Conservation (phyloP, 495 filamentous ascomycete genomes). For the Penicillium fimorum region DNA sequence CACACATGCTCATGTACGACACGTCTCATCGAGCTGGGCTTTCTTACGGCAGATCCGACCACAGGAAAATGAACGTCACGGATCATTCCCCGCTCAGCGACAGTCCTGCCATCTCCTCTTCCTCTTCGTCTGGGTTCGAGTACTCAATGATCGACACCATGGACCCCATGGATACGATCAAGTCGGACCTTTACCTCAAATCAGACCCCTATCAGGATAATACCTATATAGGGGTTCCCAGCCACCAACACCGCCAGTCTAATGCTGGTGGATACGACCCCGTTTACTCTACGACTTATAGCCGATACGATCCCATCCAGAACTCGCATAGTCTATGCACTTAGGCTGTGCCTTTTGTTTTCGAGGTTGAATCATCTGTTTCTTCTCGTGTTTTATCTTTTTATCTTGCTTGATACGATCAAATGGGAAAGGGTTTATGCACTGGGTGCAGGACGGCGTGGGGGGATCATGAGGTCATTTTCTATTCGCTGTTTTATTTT, state of each 20-base stretch:
- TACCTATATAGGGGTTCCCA: slow-evolving; percentile 24
- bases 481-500: slow-evolving; percentile 9
- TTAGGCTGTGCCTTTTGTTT: slow-evolving; percentile 12
- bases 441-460: slow-evolving; percentile 30
- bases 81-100: slow-evolving; percentile 43
- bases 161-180: slow-evolving; percentile 44
- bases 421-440: slow-evolving; percentile 26
- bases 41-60: slow-evolving; percentile 37
- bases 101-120: slow-evolving; percentile 46
- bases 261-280: slow-evolving; percentile 36
- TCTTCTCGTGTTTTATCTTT: slow-evolving; percentile 16
- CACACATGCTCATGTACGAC: slow-evolving; percentile 42
- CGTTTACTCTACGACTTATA: slow-evolving; percentile 33
- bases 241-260: slow-evolving; percentile 25
- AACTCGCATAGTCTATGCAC: slow-evolving; percentile 40
- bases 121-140: slow-evolving; percentile 44
- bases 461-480: slow-evolving; percentile 18
- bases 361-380: slow-evolving; percentile 3
- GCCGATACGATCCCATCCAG: slow-evolving; percentile 34
- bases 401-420: slow-evolving; percentile 12
- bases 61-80: slow-evolving; percentile 34
- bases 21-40: slow-evolving; percentile 33
- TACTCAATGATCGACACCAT: slow-evolving; percentile 43
- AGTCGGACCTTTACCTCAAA: slow-evolving; percentile 26
- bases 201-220: slow-evolving; percentile 39